A percentile compares a stretch with the other conserved stretches of the same genome.
Evolutionary conservation across 1,284 basidiomycete species (phyloP).

Genomic region (Cutaneotrichosporon arboriforme): DNA sequence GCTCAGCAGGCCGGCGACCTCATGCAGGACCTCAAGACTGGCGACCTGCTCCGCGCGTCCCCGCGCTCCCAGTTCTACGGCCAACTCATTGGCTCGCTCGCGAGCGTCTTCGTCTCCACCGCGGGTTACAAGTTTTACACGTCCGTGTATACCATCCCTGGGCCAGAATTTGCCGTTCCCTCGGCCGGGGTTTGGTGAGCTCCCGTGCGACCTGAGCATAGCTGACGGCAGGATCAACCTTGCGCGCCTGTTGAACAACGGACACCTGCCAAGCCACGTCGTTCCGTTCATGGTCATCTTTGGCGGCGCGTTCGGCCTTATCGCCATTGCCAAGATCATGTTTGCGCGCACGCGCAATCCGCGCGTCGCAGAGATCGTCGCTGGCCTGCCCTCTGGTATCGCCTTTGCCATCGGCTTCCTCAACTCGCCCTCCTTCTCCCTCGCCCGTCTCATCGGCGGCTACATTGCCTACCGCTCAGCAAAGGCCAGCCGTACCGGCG

Average conservation of each 20-base stretch:
- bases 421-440: constrained; percentile 90
- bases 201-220: not conserved
- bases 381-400: constrained; percentile 81
- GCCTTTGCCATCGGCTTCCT: constrained; percentile 76
- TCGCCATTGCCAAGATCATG: constrained; percentile 51
- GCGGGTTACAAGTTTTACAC: constrained; percentile 85
- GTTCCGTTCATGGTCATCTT: constrained; percentile 75
- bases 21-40: constrained; percentile 98
- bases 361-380: constrained; percentile 50
- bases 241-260: constrained; percentile 75
- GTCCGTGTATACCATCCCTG: constrained; percentile 66
- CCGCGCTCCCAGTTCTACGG: constrained; percentile 82
- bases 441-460: constrained; percentile 85
- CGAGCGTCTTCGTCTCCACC: constrained; percentile 82
- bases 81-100: constrained; percentile 77
- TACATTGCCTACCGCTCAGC: constrained; percentile 66
- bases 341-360: constrained; percentile 1
- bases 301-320: constrained; percentile 61
- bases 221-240: constrained; percentile 69
- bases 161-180: constrained; percentile 87
- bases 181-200: constrained; percentile 66
- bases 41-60: constrained; percentile 78
- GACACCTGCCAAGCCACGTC: constrained; percentile 71
- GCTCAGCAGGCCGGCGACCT: constrained; percentile 95
- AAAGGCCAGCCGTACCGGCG: constrained; percentile 44